Conservation (phyloP, 1,284 basidiomycete species). For the Rhodotorula sp. region DNA sequence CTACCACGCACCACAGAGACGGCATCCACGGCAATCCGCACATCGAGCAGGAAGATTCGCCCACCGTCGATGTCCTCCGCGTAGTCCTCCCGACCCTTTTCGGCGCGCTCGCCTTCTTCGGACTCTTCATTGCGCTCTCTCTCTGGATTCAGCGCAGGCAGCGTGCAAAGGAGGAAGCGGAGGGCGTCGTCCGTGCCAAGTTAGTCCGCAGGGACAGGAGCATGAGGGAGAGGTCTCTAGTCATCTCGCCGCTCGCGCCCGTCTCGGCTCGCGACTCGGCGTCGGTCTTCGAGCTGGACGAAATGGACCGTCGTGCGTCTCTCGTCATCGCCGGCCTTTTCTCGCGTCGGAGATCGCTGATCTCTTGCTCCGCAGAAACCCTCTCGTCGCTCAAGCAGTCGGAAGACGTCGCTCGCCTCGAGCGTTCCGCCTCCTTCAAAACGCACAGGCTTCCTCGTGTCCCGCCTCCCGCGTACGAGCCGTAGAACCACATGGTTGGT, state of each 20-base stretch:
- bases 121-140: neutral
- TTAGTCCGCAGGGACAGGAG: neutral
- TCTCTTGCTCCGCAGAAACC: neutral
- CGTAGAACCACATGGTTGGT: neutral
- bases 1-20: neutral
- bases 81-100: neutral
- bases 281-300: neutral
- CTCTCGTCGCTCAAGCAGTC: neutral
- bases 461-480: conserved; percentile 1
- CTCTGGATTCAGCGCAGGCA: neutral
- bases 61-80: neutral
- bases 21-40: neutral
- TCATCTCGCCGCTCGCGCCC: neutral
- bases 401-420: neutral
- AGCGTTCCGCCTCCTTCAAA: neutral
- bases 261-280: neutral
- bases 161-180: neutral
- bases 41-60: neutral
- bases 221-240: neutral
- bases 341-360: fast-evolving
- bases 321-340: neutral
- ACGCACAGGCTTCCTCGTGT: neutral
- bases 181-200: neutral
- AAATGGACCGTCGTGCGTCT: neutral
- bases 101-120: neutral